These are phyloP conservation scores for Suillus luteus DNA, from an alignment of 768 basidiomycete genomes.

Conservation along the genomic window DNA sequence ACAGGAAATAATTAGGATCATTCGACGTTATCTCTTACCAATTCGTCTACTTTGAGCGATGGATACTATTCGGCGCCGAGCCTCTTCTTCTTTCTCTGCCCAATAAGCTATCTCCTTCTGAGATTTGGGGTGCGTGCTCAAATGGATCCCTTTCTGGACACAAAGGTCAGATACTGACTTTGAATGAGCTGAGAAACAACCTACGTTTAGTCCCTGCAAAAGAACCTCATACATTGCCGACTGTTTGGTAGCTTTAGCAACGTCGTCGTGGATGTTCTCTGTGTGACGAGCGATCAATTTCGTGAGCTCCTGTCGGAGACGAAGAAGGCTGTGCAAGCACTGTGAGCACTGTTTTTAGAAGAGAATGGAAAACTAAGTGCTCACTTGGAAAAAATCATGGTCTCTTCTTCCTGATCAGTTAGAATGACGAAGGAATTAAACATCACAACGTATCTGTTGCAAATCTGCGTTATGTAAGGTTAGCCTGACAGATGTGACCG, in stretches of 20 bases:
- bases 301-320: conserved; percentile 82
- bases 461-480: conserved; percentile 47
- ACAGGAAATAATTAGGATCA: conserved; percentile 17
- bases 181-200: conserved; percentile 29
- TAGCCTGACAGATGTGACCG: neutral
- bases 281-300: conserved; percentile 78
- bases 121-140: conserved; percentile 78
- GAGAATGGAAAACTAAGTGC: neutral
- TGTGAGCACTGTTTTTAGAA: conserved; percentile 4
- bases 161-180: conserved; percentile 4
- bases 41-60: conserved; percentile 33
- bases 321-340: conserved; percentile 59
- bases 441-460: conserved; percentile 72
- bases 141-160: conserved; percentile 61
- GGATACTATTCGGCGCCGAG: conserved; percentile 57
- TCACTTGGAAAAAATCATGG: conserved; percentile 95
- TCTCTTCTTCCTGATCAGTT: conserved; percentile 84
- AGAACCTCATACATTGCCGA: conserved; percentile 75
- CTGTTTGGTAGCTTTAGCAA: conserved; percentile 66
- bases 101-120: conserved; percentile 88
- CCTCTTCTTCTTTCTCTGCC: conserved; percentile 83
- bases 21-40: conserved; percentile 19
- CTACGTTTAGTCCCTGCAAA: conserved; percentile 73
- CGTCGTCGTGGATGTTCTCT: conserved; percentile 59
- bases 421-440: conserved; percentile 85